Evolutionary conservation across 805 yeast genomes (phyloP), one percentile per base, ranked within the genome.

Genomic region (Cyberlindnera euphorbiiphila): DNA sequence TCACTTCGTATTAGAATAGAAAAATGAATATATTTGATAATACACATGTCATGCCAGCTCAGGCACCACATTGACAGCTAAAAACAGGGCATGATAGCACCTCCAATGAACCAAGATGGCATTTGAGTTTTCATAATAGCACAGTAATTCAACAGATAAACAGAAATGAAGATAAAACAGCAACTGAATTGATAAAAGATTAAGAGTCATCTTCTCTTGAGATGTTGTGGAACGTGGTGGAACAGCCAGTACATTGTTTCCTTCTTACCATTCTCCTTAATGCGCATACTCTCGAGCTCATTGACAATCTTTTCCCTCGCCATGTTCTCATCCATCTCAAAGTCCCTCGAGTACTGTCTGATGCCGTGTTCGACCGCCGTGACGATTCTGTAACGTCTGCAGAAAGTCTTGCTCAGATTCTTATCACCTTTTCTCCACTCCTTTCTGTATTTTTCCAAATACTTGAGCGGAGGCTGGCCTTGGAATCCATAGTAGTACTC

Each of bases 181-280:
- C 28, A 17, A 29, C 12, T 19, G 21, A 20, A 32, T 23, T 7
- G 28, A 37, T 17, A 25, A 12, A 11, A 27, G 15, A 24, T 13
- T 23, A 25, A 25, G 21, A 18, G 19, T 40, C 38, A 41, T 39
- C 43, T 41, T 41, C 48, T 52, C 44, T 53, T 55, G 19, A 52
- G 33, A 19, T 52, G 55, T 16, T 28, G 37, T 2, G 60, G 60
- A 23, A 56, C 28, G 34, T 56, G 50, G 29, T 54, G 57, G 43
- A 54, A 54, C 16, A 56, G 33, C 60, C 60, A 56, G 32, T 56
- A 56, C 57, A 56, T 52, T 0, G 60, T 50, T 31, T 54, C 57
- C 30, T 51, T 54, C 24, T 49, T 52, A 12, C 60, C 59, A 33
- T 44, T 43, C 1, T 41, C 47, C 34, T 49, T 53, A 1, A 30